Conservation (phyloP, 2,329 filamentous ascomycete species). For the Fusarium virguliforme region DNA sequence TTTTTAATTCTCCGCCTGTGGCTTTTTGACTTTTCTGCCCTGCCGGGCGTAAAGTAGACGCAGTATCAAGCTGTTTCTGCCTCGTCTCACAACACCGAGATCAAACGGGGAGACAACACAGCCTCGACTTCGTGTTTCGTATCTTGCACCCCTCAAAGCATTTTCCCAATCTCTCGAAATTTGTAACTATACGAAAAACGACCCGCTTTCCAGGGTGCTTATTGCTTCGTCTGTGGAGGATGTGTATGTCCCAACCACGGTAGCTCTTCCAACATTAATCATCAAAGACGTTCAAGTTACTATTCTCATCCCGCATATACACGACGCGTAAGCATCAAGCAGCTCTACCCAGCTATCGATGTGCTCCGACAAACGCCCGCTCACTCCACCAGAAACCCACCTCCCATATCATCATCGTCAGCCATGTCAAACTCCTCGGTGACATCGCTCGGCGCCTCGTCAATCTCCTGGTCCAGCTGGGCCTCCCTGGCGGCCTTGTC, state of each 20-base stretch:
- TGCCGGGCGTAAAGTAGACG: neutral
- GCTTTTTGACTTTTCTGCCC: conserved; percentile 4
- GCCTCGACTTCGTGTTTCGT: conserved; percentile 16
- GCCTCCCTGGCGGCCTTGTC: conserved; percentile 57
- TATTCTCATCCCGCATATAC: neutral
- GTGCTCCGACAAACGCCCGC: neutral
- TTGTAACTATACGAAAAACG: conserved; percentile 7
- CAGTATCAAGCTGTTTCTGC: conserved; percentile 2
- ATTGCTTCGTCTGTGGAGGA: neutral
- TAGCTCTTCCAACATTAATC: neutral
- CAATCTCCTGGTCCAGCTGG: conserved; percentile 56
- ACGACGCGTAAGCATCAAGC: conserved; percentile 8
- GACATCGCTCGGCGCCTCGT: conserved; percentile 59
- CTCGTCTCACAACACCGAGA: neutral
- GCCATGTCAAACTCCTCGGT: conserved; percentile 63
- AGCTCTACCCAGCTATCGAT: neutral
- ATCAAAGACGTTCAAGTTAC: neutral
- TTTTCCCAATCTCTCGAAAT: conserved; percentile 4
- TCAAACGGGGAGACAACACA: neutral
- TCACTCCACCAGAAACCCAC: conserved; percentile 62
- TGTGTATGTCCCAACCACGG: neutral
- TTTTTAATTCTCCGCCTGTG: neutral
- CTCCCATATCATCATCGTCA: conserved; percentile 63
- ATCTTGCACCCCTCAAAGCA: neutral
- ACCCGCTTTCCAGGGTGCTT: conserved; percentile 5